Evolutionary conservation across 192 early-diverging fungal genomes (phyloP).

Genomic region (Radiomyces spectabilis): DNA sequence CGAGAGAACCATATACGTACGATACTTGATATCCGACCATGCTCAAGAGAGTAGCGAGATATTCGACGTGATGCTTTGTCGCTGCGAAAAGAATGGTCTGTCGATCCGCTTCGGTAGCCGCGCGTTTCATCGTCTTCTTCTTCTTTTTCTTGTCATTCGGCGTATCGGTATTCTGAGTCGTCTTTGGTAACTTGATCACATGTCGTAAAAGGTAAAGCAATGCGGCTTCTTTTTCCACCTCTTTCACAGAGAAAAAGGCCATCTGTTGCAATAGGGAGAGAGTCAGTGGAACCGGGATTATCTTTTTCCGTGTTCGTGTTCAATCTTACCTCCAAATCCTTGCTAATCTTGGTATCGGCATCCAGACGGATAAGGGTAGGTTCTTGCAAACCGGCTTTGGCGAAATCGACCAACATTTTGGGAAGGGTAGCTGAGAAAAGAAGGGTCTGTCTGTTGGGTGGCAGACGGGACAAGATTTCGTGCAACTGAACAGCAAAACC

Average conservation of each 20-base stretch:
- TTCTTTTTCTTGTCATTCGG: conserved; percentile 34
- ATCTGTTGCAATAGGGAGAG: conserved; percentile 32
- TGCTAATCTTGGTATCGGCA: conserved; percentile 89
- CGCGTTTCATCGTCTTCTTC: conserved; percentile 21
- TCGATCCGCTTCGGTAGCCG: conserved; percentile 25
- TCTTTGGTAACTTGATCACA: conserved; percentile 62
- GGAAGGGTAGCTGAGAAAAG: conserved; percentile 97
- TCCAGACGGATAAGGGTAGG: conserved; percentile 91
- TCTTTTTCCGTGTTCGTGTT: neutral
- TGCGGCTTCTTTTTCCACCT: conserved; percentile 85
- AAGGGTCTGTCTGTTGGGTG: conserved; percentile 80
- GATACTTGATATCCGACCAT: conserved; percentile 69
- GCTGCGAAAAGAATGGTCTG: conserved; percentile 93
- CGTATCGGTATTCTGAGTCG: conserved; percentile 25
- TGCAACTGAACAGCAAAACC: conserved; percentile 94
- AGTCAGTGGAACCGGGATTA: neutral
- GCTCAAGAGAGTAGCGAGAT: conserved; percentile 67
- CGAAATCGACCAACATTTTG: conserved; percentile 90
- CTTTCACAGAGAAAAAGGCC: conserved; percentile 84
- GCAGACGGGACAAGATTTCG: conserved; percentile 82
- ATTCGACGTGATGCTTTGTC: conserved; percentile 98
- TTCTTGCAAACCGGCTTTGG: conserved; percentile 91
- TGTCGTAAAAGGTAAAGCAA: conserved; percentile 77
- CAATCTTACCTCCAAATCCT: conserved; percentile 71
- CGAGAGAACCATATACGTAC: conserved; percentile 91